Evolutionary conservation across 495 filamentous ascomycete genomes (phyloP).

Genomic region (Niebla homalea): DNA sequence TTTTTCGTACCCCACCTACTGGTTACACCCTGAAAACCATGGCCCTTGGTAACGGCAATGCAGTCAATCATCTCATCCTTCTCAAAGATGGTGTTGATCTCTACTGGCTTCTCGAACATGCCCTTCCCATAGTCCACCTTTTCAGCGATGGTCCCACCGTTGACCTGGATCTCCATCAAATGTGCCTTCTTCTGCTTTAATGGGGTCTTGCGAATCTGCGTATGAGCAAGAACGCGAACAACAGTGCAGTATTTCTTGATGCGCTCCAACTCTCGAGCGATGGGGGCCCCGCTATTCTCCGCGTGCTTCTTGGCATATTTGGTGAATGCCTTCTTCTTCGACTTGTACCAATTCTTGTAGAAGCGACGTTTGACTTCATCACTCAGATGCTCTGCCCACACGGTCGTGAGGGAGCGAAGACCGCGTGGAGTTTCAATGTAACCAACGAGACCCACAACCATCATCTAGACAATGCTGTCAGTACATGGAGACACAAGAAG

Average conservation of each 20-base stretch:
- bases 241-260: slow-evolving; percentile 99
- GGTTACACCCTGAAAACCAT: slow-evolving; percentile 96
- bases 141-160: slow-evolving; percentile 84
- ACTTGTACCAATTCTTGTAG: slow-evolving; percentile 99
- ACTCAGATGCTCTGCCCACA: slow-evolving; percentile 98
- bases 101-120: slow-evolving; percentile 96
- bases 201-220: slow-evolving; percentile 96
- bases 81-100: slow-evolving; percentile 92
- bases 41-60: slow-evolving; percentile 99
- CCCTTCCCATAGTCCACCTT: slow-evolving; percentile 92
- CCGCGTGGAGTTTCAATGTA: slow-evolving; percentile 99
- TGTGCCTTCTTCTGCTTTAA: slow-evolving; percentile 99
- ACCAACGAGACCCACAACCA: slow-evolving; percentile 97
- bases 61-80: slow-evolving; percentile 99
- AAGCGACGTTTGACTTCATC: slow-evolving; percentile 99
- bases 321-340: slow-evolving; percentile 99
- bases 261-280: slow-evolving; percentile 94
- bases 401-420: slow-evolving; percentile 96
- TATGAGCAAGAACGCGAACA: slow-evolving; percentile 98
- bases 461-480: slow-evolving; percentile 67
- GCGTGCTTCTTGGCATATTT: slow-evolving; percentile 99
- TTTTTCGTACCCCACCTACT: slow-evolving; percentile 99
- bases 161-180: slow-evolving; percentile 99
- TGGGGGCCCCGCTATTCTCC: slow-evolving; percentile 71
- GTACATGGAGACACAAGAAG: slow-evolving; percentile 28